phyloP scores from a whole-genome alignment of 2,329 filamentous ascomycete genomes.

The Cytospora schulzeri region DNA sequence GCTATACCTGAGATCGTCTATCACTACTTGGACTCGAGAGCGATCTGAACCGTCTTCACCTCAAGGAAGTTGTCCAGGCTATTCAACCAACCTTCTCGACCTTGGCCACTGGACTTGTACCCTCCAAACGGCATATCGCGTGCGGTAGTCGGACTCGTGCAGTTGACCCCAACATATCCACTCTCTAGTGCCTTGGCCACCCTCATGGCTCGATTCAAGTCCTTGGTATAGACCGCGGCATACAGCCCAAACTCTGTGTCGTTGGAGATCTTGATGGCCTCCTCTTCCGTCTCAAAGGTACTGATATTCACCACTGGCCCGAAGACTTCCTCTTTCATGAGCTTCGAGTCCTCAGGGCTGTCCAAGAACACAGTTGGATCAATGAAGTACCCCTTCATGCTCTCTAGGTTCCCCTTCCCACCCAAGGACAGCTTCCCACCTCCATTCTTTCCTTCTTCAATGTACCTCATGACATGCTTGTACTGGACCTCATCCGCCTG shows the following conservation, averaged over 20 bases:
- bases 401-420: slow-evolving; percentile 34
- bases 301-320: slow-evolving; percentile 64
- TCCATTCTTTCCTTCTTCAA: slow-evolving; percentile 46
- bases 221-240: slow-evolving; percentile 56
- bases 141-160: slow-evolving; percentile 41
- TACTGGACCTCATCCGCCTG: slow-evolving; percentile 54
- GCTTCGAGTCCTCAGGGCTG: slow-evolving; percentile 44
- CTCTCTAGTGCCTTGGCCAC: slow-evolving; percentile 57
- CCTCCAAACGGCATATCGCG: slow-evolving; percentile 47
- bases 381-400: slow-evolving; percentile 43
- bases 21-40: slow-evolving; percentile 30
- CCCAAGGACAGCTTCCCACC: slow-evolving; percentile 39
- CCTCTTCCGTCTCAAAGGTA: slow-evolving; percentile 58
- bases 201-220: slow-evolving; percentile 49
- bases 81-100: slow-evolving; percentile 39
- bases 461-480: slow-evolving; percentile 47
- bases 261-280: slow-evolving; percentile 56
- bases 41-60: slow-evolving; percentile 38
- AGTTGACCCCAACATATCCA: slow-evolving; percentile 63
- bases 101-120: slow-evolving; percentile 44
- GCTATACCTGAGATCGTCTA: background rate
- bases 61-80: slow-evolving; percentile 42
- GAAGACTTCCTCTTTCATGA: slow-evolving; percentile 65
- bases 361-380: slow-evolving; percentile 50
- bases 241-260: slow-evolving; percentile 59